phyloP scores from a whole-genome alignment of 176 grass and related monocot species.

The Oryza glumipatula region DNA sequence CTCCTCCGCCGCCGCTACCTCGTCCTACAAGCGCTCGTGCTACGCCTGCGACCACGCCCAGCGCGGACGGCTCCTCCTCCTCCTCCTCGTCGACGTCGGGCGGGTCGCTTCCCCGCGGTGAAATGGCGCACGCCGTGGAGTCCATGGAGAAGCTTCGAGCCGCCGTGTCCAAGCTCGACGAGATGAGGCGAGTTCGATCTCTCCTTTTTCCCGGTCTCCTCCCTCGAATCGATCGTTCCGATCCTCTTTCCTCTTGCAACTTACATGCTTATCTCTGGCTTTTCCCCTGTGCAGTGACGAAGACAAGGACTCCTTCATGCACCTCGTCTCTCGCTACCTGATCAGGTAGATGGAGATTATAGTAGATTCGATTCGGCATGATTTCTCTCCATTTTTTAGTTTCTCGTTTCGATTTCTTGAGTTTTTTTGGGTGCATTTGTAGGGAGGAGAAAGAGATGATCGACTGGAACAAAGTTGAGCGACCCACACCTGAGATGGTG shows the following conservation, averaged over 20 bases:
- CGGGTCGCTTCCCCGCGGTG: constrained; percentile 19
- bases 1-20: too few relatives aligned
- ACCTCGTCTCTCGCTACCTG: constrained; percentile 80
- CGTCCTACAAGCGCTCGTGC: too few relatives aligned
- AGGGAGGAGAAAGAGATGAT: constrained; percentile 84
- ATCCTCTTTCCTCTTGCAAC: neutral
- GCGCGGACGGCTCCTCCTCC: too few relatives aligned
- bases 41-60: too few relatives aligned
- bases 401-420: too few relatives aligned
- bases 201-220: neutral
- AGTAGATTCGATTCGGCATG: too few relatives aligned
- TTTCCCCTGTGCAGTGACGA: constrained; percentile 58
- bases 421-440: neutral
- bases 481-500: constrained; percentile 83
- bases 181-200: constrained; percentile 65
- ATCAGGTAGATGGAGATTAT: constrained; percentile 37
- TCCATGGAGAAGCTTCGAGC: constrained; percentile 63
- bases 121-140: constrained; percentile 54
- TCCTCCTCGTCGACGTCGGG: too few relatives aligned
- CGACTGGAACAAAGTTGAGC: constrained; percentile 97
- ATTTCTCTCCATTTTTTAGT: neutral
- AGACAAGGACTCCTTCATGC: constrained; percentile 84
- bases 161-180: constrained; percentile 60
- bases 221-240: constrained; percentile 4
- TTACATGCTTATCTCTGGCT: constrained; percentile 14